A percentile compares a stretch with the other conserved stretches of the same genome.
Conservation (phyloP, 208 protist species). For the Porcisia hertigi region DNA sequence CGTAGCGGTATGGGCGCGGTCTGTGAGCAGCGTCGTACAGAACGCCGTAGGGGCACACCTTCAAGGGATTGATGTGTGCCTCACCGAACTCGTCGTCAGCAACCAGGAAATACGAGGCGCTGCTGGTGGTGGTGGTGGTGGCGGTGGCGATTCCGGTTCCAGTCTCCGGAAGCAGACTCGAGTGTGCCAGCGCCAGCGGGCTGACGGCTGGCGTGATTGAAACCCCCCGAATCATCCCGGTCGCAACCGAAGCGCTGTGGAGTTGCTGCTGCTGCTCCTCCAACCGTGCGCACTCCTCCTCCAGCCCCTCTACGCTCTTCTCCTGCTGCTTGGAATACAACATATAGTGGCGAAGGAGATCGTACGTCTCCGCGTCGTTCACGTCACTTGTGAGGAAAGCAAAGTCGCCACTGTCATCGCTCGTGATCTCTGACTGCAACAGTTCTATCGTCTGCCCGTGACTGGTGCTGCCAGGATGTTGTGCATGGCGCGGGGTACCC, state of each 20-base stretch:
- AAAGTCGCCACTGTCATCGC: slow-evolving; percentile 49
- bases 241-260: slow-evolving; percentile 11
- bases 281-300: slow-evolving; percentile 17
- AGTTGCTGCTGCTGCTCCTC: slow-evolving; percentile 37
- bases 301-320: slow-evolving; percentile 15
- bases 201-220: slow-evolving; percentile 7
- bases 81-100: slow-evolving; percentile 66
- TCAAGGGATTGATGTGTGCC: slow-evolving; percentile 27
- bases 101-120: too few relatives aligned
- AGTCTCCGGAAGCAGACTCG: slow-evolving; percentile 13
- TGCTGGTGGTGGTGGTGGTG: slow-evolving; percentile 24
- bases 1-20: slow-evolving; percentile 28
- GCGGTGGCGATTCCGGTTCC: background rate
- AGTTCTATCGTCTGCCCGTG: background rate
- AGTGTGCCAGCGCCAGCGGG: slow-evolving; percentile 18
- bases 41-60: slow-evolving; percentile 32
- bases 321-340: slow-evolving; percentile 39
- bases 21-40: background rate
- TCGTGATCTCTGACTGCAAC: slow-evolving; percentile 32
- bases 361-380: slow-evolving; percentile 25
- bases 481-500: background rate
- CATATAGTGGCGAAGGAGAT: slow-evolving; percentile 34
- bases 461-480: background rate
- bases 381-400: slow-evolving; percentile 27
- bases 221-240: slow-evolving; percentile 20